These are phyloP conservation scores for Plasmodium gonderi DNA, from an alignment of 169 alveolate species.

Conservation along the genomic window DNA sequence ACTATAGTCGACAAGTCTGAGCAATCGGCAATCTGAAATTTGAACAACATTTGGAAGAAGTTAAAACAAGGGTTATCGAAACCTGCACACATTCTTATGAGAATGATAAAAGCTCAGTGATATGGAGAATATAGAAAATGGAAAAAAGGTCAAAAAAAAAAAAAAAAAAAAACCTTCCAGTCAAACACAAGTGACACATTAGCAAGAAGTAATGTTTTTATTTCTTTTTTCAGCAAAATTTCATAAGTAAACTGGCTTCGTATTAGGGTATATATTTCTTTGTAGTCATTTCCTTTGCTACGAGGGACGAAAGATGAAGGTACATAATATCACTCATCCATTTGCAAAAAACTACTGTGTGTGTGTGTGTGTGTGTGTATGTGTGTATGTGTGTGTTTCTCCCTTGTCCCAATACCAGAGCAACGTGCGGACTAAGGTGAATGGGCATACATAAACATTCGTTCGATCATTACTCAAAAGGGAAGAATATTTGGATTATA, in stretches of 20 bases:
- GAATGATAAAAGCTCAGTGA: no score
- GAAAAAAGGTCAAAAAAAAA: neutral
- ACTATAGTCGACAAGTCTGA: conserved; percentile 35
- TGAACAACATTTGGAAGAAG: no score
- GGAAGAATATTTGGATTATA: conserved; percentile 64
- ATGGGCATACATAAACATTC: no score
- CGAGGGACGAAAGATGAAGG: neutral
- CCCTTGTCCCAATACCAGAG: no score
- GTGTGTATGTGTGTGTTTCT: no score
- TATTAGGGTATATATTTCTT: conserved; percentile 52
- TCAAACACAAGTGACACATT: conserved; percentile 26
- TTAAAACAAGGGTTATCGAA: no score
- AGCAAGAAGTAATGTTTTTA: conserved; percentile 20
- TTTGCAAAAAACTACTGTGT: no score
- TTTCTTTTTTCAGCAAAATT: conserved; percentile 32
- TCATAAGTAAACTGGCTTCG: conserved; percentile 51
- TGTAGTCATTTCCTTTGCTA: conserved; percentile 65
- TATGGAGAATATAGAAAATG: no score
- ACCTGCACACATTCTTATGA: no score
- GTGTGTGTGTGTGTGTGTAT: no score
- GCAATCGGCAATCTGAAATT: conserved; percentile 54
- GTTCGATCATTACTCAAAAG: conserved; percentile 43
- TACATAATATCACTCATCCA: no score
- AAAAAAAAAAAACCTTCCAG: conserved; percentile 33
- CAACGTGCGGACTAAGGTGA: no score